phyloP scores from a whole-genome alignment of 2,329 filamentous ascomycete genomes.

The Onygena corvina region DNA sequence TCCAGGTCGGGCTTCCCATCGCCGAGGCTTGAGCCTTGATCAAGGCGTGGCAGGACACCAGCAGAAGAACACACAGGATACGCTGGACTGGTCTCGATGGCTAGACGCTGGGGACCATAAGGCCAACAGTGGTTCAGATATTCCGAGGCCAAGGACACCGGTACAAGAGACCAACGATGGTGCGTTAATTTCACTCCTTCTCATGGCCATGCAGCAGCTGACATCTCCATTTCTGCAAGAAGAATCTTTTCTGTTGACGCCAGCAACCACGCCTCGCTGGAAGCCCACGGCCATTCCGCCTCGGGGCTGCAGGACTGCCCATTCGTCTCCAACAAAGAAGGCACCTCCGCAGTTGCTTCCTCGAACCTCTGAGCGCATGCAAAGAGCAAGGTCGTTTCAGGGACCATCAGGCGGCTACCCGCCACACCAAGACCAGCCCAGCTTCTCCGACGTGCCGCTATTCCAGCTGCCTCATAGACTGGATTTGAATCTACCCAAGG shows the following conservation, averaged over 20 bases:
- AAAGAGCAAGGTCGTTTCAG: constrained; percentile 36
- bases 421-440: constrained; percentile 33
- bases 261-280: constrained; percentile 49
- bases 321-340: constrained; percentile 30
- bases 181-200: constrained; percentile 31
- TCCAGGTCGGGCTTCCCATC: constrained; percentile 39
- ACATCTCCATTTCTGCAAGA: not conserved
- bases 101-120: constrained; percentile 8
- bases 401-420: constrained; percentile 30
- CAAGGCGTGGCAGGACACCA: constrained; percentile 24
- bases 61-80: constrained; percentile 30
- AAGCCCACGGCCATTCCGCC: constrained; percentile 26
- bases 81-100: constrained; percentile 40
- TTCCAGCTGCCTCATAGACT: constrained; percentile 39
- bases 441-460: constrained; percentile 40
- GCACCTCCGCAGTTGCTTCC: constrained; percentile 22
- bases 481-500: constrained; percentile 39
- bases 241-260: constrained; percentile 47
- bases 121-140: constrained; percentile 14
- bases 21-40: constrained; percentile 76
- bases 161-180: constrained; percentile 48
- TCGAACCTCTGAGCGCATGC: constrained; percentile 24
- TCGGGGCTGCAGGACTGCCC: constrained; percentile 29
- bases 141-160: constrained; percentile 49
- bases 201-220: not conserved